Base-by-base conservation (phyloP, 192 early-diverging fungal species). In the Backusella liffmaniae region DNA sequence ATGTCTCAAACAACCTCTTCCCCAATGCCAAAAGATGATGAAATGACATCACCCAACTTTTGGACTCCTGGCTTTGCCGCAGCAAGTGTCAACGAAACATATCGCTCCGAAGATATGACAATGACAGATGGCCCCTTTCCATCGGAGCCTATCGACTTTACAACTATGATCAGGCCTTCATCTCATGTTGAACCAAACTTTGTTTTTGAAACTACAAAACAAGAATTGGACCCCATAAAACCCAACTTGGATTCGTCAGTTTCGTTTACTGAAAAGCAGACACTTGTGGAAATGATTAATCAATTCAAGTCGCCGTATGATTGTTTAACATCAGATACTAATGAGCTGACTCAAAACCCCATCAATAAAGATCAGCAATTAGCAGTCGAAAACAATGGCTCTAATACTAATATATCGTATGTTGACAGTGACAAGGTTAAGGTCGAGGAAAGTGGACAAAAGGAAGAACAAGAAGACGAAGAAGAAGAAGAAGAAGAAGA, bases 231-330 rank as follows among this genome's bases (percentile, higher is more conserved):
- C n/a, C 15, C 12, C 1, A n/a, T 32, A 21, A 46, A 4, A n/a
- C 69, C 51, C 23, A 13, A 29, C 1, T 13, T 59, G 7, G 12
- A 71, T 16, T 26, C 70, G 13, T 13, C 71, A 34, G 13, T 41
- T 5, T 36, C 76, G 5, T 67, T 42, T 37, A 29, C 62, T 0
- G 37, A 67, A 15, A 77, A 77, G 34, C 68, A 74, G 34, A 66
- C 73, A 6, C 10, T 79, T 5, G 16, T 79, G 10, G 67, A 74
- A n/a, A 62, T 73, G 51, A 68, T 79, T 23, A 79, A 74, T 70
- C 66, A 70, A 21, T 79, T 79, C 8, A 39, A 41, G 9, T 59
- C 77, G 26, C 72, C 77, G 0, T 26, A 39, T 62, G 53, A 41
- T 68, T n/a, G 32, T 18, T 35, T 5, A 35, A 1, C 35, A 26